Evolutionary conservation across 1,284 basidiomycete genomes (phyloP).

Genomic region (Sphaerobolus stellatus): DNA sequence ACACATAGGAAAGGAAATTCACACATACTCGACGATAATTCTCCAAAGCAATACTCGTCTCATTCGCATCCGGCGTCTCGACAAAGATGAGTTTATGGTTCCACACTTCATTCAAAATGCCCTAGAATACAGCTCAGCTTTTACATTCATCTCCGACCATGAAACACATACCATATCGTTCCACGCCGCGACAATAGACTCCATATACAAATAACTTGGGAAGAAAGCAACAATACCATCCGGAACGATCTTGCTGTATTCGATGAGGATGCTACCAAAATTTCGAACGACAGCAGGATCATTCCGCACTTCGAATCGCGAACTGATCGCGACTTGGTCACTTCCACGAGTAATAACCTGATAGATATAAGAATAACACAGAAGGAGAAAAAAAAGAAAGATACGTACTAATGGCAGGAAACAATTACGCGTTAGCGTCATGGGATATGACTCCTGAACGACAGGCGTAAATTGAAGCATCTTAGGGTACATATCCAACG

Average conservation of each 20-base stretch:
- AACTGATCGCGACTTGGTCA: conserved; percentile 98
- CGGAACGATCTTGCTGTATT: conserved; percentile 96
- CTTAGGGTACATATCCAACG: conserved; percentile 99
- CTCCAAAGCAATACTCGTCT: conserved; percentile 96
- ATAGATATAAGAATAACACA: background rate
- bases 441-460: conserved; percentile 95
- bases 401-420: conserved; percentile 88
- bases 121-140: conserved; percentile 47
- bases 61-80: conserved; percentile 98
- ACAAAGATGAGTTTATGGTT: conserved; percentile 99
- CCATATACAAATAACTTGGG: conserved; percentile 99
- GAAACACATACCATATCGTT: conserved; percentile 90
- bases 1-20: background rate
- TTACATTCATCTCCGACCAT: background rate
- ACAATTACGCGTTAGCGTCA: conserved; percentile 96
- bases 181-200: conserved; percentile 99
- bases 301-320: conserved; percentile 98
- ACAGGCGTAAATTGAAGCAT: conserved; percentile 99
- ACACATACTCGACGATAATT: conserved; percentile 89
- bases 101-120: conserved; percentile 98
- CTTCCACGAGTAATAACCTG: conserved; percentile 97
- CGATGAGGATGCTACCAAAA: conserved; percentile 96
- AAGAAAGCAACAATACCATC: conserved; percentile 99
- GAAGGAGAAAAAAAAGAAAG: conserved; percentile 3
- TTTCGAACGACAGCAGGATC: conserved; percentile 99